phyloP scores from a whole-genome alignment of 2,329 filamentous ascomycete species.

The Neofusicoccum cordaticola region DNA sequence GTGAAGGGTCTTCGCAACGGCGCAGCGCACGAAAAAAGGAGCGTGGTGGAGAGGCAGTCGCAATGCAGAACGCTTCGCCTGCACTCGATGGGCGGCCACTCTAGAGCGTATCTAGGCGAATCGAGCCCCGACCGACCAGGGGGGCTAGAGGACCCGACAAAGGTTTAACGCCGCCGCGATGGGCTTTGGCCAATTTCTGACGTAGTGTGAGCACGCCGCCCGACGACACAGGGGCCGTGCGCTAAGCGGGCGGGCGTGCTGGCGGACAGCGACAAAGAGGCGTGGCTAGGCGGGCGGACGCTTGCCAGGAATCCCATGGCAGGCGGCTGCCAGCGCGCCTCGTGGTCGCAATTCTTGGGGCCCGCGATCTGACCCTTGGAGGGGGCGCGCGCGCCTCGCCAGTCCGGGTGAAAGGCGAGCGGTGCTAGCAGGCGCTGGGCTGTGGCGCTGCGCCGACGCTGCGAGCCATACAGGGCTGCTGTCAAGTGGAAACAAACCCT shows the following conservation, averaged over 20 bases:
- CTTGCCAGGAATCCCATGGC: slow-evolving; percentile 1
- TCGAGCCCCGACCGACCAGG: slow-evolving; percentile 8
- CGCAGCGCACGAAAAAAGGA: slow-evolving; percentile 16
- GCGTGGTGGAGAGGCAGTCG: slow-evolving; percentile 17
- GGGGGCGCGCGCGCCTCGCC: not conserved
- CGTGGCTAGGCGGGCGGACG: slow-evolving; percentile 11
- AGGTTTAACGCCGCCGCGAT: slow-evolving; percentile 13
- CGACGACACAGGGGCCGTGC: not conserved
- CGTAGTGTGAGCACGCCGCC: not conserved
- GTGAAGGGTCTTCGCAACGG: slow-evolving; percentile 8
- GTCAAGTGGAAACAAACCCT: not conserved
- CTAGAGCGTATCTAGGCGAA: slow-evolving; percentile 11
- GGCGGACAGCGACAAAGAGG: slow-evolving; percentile 11
- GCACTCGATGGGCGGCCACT: slow-evolving; percentile 4
- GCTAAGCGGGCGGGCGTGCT: slow-evolving; percentile 6
- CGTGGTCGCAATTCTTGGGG: not conserved
- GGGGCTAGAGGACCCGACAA: slow-evolving; percentile 8
- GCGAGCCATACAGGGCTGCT: not conserved
- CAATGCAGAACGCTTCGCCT: slow-evolving; percentile 14
- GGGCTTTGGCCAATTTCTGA: slow-evolving; percentile 16
- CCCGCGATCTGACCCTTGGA: not conserved
- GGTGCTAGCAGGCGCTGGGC: not conserved
- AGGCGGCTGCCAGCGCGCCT: not conserved
- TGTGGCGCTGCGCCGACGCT: not conserved
- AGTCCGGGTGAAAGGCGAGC: not conserved